Percentiles rank a stretch among this genome's conserved stretches.
Conservation (phyloP, 2,329 filamentous ascomycete species). For the Cercospora sesami region DNA sequence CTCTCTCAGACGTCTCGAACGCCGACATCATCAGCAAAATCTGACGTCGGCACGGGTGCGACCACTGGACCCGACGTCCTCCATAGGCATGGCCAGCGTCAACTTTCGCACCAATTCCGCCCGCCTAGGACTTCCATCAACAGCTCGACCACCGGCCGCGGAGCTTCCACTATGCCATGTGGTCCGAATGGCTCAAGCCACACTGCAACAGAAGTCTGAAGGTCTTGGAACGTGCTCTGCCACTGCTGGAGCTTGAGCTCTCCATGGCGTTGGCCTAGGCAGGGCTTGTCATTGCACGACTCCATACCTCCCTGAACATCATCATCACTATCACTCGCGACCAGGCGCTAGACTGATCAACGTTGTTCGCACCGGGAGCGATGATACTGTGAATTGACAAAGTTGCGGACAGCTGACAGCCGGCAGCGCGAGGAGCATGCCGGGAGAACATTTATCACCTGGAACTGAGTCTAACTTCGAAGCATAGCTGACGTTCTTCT, state of each 20-base stretch:
- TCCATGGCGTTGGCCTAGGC: constrained; percentile 2
- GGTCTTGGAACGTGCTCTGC: constrained; percentile 9
- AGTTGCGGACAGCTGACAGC: neutral
- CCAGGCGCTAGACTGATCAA: neutral
- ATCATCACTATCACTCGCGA: neutral
- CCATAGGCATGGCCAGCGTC: neutral
- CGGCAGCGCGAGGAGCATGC: neutral
- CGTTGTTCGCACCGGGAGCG: neutral
- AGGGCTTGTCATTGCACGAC: constrained; percentile 1
- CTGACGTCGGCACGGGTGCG: neutral
- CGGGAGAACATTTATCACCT: neutral
- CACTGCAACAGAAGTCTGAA: neutral
- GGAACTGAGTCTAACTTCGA: neutral
- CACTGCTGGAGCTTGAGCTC: constrained; percentile 5
- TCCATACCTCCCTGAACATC: neutral
- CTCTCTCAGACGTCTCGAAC: neutral
- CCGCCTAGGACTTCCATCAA: neutral
- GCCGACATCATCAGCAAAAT: neutral
- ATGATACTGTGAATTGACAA: neutral
- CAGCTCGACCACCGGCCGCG: neutral
- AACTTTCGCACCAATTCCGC: neutral
- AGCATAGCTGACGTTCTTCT: neutral
- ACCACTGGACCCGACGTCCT: neutral
- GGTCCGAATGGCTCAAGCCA: neutral
- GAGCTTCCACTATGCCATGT: neutral